Evolutionary conservation across 495 filamentous ascomycete genomes (phyloP), one percentile per base, ranked within the genome.

Genomic region (Tirmania nivea): DNA sequence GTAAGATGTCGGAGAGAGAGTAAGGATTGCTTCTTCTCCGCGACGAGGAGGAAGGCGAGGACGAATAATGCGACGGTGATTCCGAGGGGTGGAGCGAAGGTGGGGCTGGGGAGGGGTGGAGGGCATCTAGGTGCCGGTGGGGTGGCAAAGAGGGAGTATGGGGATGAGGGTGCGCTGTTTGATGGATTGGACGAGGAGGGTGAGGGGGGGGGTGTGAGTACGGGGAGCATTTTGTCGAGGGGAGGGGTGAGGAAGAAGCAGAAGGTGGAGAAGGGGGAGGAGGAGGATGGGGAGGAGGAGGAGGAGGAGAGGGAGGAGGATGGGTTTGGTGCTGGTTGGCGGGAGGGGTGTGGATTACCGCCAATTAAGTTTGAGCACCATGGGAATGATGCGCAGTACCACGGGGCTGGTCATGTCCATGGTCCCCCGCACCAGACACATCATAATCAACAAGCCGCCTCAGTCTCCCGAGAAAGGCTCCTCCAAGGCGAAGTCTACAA

Each of bases 11-110:
- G 86, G 21, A 79, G 90, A 55, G 90, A 97, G 69, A 76, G 56
- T 10, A 65, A 65, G 68, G 80, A 93, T 59, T 97, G 90, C 72
- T 89, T 79, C 73, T 96, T 97, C 72, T 93, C 87, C 57, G 84
- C 86, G n/a, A 96, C 88, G 39, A 74, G 89, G 48, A 76, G 90
- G 59, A 96, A 95, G 78, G 75, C 85, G 60, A 92, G 92, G 70
- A 71, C 73, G 51, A 81, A 86, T 69, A 73, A n/a, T 66, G 62
- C 34, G 71, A 78, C 39, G 39, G 39, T 45, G 39, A 45, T 45
- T 45, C 14, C 14, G 5, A 1, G 39, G 14, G 39, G 39, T 14
- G 39, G 39, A 4, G 39, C 39, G 39, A 14, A 19, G 39, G 39
- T 19, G 39, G 54, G 68, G 60, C 52, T 73, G 50, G 63, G 73